phyloP scores from a whole-genome alignment of 2,329 filamentous ascomycete genomes.

The Nothophaeocryptopus gaeumannii region DNA sequence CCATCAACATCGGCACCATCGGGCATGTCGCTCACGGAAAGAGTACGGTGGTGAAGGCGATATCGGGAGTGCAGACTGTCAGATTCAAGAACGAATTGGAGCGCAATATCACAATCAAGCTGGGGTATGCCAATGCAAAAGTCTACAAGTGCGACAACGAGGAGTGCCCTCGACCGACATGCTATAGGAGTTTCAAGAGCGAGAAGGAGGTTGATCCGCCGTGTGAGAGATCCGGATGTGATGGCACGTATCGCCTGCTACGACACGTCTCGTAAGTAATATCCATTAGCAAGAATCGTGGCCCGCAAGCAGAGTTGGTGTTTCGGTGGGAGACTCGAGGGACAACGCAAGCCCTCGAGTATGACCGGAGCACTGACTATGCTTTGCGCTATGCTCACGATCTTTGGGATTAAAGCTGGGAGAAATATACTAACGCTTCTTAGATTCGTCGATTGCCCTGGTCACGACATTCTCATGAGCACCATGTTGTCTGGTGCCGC shows the following conservation, averaged over 20 bases:
- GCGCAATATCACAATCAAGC: slow-evolving; percentile 99
- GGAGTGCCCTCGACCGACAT: slow-evolving; percentile 87
- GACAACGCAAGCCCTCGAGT: no score
- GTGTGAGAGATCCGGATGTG: slow-evolving; percentile 90
- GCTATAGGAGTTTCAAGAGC: slow-evolving; percentile 96
- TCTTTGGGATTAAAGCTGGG: background rate
- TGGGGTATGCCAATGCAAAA: slow-evolving; percentile 98
- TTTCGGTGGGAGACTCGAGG: no score
- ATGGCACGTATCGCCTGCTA: slow-evolving; percentile 80
- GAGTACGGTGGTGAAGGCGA: slow-evolving; percentile 98
- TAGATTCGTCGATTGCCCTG: slow-evolving; percentile 93
- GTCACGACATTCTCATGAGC: slow-evolving; percentile 99
- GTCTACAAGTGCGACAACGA: slow-evolving; percentile 97
- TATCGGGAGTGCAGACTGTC: slow-evolving; percentile 97
- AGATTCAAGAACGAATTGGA: slow-evolving; percentile 99
- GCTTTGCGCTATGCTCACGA: no score
- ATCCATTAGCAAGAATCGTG: background rate
- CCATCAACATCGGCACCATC: slow-evolving; percentile 98
- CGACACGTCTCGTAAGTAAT: slow-evolving; percentile 85
- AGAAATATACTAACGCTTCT: slow-evolving; percentile 11
- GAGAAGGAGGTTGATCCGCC: slow-evolving; percentile 97
- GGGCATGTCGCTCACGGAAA: slow-evolving; percentile 99
- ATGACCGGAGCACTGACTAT: no score
- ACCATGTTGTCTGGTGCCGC: slow-evolving; percentile 99
- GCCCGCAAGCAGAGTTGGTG: no score